phyloP scores from a whole-genome alignment of 768 basidiomycete species.

The Boletus edulis region DNA sequence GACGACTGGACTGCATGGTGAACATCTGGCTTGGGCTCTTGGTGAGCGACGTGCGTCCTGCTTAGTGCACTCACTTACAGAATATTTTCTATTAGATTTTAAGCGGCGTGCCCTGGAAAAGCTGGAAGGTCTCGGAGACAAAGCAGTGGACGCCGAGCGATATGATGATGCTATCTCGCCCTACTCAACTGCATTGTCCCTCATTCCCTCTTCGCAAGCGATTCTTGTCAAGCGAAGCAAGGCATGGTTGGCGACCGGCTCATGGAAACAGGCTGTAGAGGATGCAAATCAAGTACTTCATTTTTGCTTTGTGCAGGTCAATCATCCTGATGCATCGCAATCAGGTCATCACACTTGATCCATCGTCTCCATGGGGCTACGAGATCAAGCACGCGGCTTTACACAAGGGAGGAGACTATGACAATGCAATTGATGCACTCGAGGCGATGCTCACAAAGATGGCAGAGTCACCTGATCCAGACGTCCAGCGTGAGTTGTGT shows the following conservation, averaged over 20 bases:
- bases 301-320: neutral
- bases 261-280: neutral
- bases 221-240: neutral
- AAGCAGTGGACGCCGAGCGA: neutral
- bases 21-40: neutral
- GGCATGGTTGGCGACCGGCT: neutral
- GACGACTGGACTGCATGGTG: neutral
- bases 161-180: neutral
- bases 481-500: neutral
- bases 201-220: neutral
- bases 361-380: neutral
- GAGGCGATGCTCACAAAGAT: neutral
- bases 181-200: neutral
- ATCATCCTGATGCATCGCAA: neutral
- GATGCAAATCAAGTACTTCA: neutral
- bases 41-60: neutral
- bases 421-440: neutral
- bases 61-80: neutral
- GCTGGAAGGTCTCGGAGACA: neutral
- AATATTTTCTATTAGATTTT: neutral
- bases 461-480: neutral
- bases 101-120: neutral
- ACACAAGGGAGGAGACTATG: neutral
- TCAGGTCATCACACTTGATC: neutral
- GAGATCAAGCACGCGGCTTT: neutral